Evolutionary conservation across 495 filamentous ascomycete genomes (phyloP), one percentile per base, ranked within the genome.

Genomic region (Penicillium coprophilum): DNA sequence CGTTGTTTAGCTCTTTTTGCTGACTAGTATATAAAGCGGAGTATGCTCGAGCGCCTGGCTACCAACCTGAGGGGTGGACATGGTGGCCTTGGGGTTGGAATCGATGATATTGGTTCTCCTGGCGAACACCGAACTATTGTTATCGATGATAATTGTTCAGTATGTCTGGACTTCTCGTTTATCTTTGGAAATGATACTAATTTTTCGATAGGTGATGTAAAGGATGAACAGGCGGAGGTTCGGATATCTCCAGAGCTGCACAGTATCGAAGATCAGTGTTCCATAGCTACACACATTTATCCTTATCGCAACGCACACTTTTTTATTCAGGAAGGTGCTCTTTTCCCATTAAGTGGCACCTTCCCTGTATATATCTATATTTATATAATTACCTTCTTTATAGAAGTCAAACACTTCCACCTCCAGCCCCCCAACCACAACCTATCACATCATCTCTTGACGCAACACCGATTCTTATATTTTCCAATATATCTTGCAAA

Each of bases 11-110:
- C 27, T 51, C 38, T 39, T 20, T 40, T 50, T 52, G 75, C 46
- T 61, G 28, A 39, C 21, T n/a, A 12, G 13, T 38, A n/a, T n/a
- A 19, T 57, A 64, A 50, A 84, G 83, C 75, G 83, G 61, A 71
- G 73, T n/a, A 84, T 86, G 78, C 72, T 87, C n/a, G 77, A 78
- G 28, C 79, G 77, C 32, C 68, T 87, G 28, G 80, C 82, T 36
- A 66, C 74, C 19, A 74, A 72, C 21, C 63, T 84, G 44, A 64
- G 74, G 28, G 70, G 74, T 21, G 72, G 75, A 48, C 71, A 69
- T 32, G 51, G 45, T n/a, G 27, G 55, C 52, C 28, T 50, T 62
- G 60, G 50, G 12, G 15, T 32, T 56, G 52, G 56, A 31, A 43
- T 48, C 6, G 59, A 43, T 9, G 59, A 46, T 4, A n/a, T 53